phyloP scores from a whole-genome alignment of 2,329 filamentous ascomycete species.

The Cercospora janseana region DNA sequence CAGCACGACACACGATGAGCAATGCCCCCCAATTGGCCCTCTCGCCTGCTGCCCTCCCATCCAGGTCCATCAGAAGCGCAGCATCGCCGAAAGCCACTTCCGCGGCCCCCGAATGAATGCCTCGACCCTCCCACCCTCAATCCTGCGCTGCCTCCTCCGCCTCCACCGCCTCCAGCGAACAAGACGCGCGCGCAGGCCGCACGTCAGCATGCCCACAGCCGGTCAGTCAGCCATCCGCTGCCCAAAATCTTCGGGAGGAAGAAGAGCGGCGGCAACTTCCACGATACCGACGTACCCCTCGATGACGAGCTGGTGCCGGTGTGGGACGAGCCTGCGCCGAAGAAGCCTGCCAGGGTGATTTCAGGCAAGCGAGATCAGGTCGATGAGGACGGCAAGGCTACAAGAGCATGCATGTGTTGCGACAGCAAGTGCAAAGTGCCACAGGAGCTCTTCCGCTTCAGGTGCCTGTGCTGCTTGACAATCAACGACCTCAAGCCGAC shows the following conservation, averaged over 20 bases:
- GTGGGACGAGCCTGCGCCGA: constrained; percentile 35
- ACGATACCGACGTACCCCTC: constrained; percentile 38
- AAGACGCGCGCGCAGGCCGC: constrained; percentile 22
- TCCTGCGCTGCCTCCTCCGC: constrained; percentile 23
- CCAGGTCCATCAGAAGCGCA: constrained; percentile 17
- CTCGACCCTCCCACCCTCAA: constrained; percentile 29
- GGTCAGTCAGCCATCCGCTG: constrained; percentile 79
- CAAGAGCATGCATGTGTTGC: constrained; percentile 82
- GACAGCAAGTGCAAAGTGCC: constrained; percentile 79
- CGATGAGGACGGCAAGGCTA: constrained; percentile 56
- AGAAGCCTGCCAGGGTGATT: constrained; percentile 28
- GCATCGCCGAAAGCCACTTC: constrained; percentile 28
- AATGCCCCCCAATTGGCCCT: constrained; percentile 38
- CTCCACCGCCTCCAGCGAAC: too few species aligned
- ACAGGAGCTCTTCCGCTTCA: constrained; percentile 67
- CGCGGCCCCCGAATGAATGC: constrained; percentile 24
- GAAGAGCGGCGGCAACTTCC: constrained; percentile 47
- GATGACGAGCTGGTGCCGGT: constrained; percentile 48
- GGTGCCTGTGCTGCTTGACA: constrained; percentile 79
- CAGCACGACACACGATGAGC: constrained; percentile 8
- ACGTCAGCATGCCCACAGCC: constrained; percentile 38
- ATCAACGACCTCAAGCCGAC: constrained; percentile 68
- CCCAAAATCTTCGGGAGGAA: constrained; percentile 66
- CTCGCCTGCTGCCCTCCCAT: constrained; percentile 32
- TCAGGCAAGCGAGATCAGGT: constrained; percentile 34